Conservation (phyloP, 352 stramenopile species). For the Phytophthora niederhauseri region DNA sequence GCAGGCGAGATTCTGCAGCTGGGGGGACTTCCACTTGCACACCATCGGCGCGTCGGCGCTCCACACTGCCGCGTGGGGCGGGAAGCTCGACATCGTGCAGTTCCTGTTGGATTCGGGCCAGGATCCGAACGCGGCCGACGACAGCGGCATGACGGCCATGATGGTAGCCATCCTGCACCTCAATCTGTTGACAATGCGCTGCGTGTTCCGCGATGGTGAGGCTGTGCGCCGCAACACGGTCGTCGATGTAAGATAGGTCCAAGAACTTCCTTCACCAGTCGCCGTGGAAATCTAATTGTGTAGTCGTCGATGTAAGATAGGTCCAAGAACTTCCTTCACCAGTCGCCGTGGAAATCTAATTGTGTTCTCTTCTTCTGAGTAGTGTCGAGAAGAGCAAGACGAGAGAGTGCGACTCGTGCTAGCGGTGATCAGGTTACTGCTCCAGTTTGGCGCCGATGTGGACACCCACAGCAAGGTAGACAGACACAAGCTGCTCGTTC, state of each 20-base stretch:
- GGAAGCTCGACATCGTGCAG: slow-evolving; percentile 9
- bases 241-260: slow-evolving; percentile 18
- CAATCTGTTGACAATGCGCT: slow-evolving; percentile 33
- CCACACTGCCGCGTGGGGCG: slow-evolving; percentile 33
- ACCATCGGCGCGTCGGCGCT: slow-evolving; percentile 35
- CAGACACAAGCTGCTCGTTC: background rate
- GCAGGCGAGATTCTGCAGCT: slow-evolving; percentile 21
- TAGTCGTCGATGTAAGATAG: slow-evolving; percentile 24
- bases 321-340: background rate
- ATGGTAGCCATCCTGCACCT: slow-evolving; percentile 38
- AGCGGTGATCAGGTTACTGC: slow-evolving; percentile 16
- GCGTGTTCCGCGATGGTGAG: slow-evolving; percentile 21
- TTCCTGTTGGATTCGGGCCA: slow-evolving; percentile 36
- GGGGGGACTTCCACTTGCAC: slow-evolving; percentile 27
- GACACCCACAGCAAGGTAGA: slow-evolving; percentile 21
- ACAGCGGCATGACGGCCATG: slow-evolving; percentile 29
- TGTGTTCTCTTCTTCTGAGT: too few relatives aligned
- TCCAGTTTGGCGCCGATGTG: slow-evolving; percentile 14
- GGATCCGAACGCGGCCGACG: slow-evolving; percentile 19
- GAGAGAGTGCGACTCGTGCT: slow-evolving; percentile 5
- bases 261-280: background rate
- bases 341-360: background rate
- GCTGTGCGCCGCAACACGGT: slow-evolving; percentile 31
- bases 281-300: background rate
- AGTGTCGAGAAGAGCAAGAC: slow-evolving; percentile 34